These are phyloP conservation scores for Phytophthora pinifolia DNA, from an alignment of 352 stramenopile species.

Conservation along the genomic window DNA sequence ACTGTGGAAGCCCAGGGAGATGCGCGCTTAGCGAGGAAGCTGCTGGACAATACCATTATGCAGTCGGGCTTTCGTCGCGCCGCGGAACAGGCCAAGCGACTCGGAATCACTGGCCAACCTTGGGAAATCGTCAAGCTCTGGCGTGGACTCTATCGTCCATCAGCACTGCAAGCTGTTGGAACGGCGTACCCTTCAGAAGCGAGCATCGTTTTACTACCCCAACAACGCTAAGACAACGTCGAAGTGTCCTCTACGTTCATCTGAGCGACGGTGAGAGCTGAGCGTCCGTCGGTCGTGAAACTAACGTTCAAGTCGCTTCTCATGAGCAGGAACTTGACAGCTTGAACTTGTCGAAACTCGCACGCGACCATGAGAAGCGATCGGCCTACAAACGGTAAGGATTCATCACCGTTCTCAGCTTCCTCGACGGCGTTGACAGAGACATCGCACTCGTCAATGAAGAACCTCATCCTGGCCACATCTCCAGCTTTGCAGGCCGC, in stretches of 20 bases:
- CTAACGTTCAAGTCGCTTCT: conserved; percentile 23
- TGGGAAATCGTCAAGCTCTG: conserved; percentile 63
- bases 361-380: conserved; percentile 41
- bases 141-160: conserved; percentile 54
- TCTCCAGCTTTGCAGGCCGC: conserved; percentile 24
- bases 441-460: conserved; percentile 41
- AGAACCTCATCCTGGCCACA: conserved; percentile 31
- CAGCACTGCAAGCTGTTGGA: conserved; percentile 33
- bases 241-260: conserved; percentile 4
- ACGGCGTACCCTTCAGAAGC: background rate
- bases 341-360: conserved; percentile 9
- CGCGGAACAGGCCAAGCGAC: conserved; percentile 43
- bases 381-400: background rate
- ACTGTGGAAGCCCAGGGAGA: conserved; percentile 59
- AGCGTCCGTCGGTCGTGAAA: conserved; percentile 18
- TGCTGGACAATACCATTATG: conserved; percentile 34
- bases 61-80: conserved; percentile 39
- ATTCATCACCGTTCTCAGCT: conserved; percentile 1
- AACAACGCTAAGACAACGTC: conserved; percentile 5
- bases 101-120: conserved; percentile 31
- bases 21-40: conserved; percentile 32
- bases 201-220: background rate
- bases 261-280: conserved; percentile 19
- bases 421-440: conserved; percentile 36
- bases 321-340: conserved; percentile 30